Evolutionary conservation across 225 moss, liverwort and hornwort genomes (phyloP), one percentile per base, ranked within the genome.

Genomic region (Antitrichia curtipendula): DNA sequence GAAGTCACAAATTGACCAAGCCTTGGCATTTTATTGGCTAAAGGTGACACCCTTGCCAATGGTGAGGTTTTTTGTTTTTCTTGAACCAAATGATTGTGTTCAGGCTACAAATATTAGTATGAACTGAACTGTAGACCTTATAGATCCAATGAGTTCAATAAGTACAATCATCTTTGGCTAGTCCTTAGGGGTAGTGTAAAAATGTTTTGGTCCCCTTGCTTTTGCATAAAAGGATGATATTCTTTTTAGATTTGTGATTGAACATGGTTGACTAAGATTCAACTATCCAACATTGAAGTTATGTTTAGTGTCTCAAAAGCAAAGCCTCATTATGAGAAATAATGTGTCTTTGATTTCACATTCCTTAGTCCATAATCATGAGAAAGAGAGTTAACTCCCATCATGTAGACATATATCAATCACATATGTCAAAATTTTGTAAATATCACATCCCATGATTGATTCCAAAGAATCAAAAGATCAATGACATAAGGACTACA

Each of bases 171-270:
- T 70, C 14, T 40, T 25, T 25, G 8, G 15, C 8, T 69, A 41
- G 15, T 1, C 14, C 1, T 23, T 41, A 3, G 5, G 0, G 4
- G 1, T 41, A 70, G 3, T 25, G 1, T n/a, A 11, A n/a, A 12
- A 20, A 66, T 1, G 20, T 66, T n/a, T n/a, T n/a, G 12, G 8
- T 70, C 14, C 0, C 0, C 1, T 70, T 70, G 41, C 15, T 70
- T 68, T 41, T 41, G 14, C 25, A 0, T 19, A 10, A 19, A 10
- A 19, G 19, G 2, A 34, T 36, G 64, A 3, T 0, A 1, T 64
- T 19, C 1, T 36, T 2, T 64, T 20, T 19, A 19, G 1, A 20
- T 64, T 1, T 34, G 1, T 69, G 3, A 41, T 70, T 70, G 41
- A 23, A 1, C 1, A 70, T 41, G 2, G 41, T 8, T 66, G 15